Evolutionary conservation across 345 rosid genomes (phyloP).

Genomic region (Garcia nutans): DNA sequence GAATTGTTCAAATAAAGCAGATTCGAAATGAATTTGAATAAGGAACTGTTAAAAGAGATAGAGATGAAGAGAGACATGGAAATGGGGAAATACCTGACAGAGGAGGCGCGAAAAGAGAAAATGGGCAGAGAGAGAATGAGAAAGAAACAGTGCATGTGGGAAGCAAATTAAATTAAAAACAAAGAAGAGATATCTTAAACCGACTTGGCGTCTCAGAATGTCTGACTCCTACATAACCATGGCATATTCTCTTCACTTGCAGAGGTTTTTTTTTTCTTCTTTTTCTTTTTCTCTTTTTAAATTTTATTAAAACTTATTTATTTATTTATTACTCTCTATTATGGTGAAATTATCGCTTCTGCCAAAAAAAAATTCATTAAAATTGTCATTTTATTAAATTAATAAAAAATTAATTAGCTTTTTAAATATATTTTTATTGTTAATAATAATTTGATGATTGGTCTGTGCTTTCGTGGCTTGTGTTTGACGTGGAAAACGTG

Average conservation of each 20-base stretch:
- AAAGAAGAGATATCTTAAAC: conserved; percentile 2
- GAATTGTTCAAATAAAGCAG: neutral
- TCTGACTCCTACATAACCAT: conserved; percentile 16
- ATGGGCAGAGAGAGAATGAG: neutral
- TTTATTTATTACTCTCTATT: neutral
- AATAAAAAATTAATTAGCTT: too few relatives aligned
- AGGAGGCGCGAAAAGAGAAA: neutral
- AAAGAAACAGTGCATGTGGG: conserved; percentile 18
- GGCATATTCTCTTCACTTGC: conserved; percentile 34
- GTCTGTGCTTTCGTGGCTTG: too few relatives aligned
- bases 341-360: too few relatives aligned
- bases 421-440: too few relatives aligned
- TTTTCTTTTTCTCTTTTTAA: neutral
- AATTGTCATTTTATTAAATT: too few relatives aligned
- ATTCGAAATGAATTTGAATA: neutral
- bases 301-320: neutral
- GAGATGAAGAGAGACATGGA: neutral
- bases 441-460: too few relatives aligned
- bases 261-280: neutral
- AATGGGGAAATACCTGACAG: neutral
- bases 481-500: too few relatives aligned
- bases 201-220: conserved; percentile 34
- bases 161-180: neutral
- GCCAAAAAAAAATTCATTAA: too few relatives aligned
- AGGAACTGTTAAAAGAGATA: neutral